phyloP scores from a whole-genome alignment of 805 yeast genomes.

The Kodamaea sagamina region DNA sequence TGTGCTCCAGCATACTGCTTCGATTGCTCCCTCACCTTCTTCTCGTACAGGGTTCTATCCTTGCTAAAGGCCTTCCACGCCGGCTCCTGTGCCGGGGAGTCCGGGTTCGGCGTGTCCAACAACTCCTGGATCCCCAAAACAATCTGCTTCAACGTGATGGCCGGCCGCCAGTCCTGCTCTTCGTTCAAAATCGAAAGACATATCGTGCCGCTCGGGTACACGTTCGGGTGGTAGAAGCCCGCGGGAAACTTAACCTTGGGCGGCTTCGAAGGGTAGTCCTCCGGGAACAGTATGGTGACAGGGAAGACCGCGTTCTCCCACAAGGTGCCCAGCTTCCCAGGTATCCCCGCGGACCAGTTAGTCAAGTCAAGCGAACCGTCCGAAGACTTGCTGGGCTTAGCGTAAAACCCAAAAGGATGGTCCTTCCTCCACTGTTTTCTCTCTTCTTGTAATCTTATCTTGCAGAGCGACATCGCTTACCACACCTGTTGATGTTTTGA shows the following conservation, averaged over 20 bases:
- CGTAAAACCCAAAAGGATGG: slow-evolving; percentile 96
- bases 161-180: slow-evolving; percentile 98
- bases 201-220: slow-evolving; percentile 95
- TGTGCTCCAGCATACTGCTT: slow-evolving; percentile 55
- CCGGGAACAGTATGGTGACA: slow-evolving; percentile 76
- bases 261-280: slow-evolving; percentile 94
- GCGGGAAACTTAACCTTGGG: slow-evolving; percentile 90
- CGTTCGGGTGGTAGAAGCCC: slow-evolving; percentile 94
- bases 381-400: slow-evolving; percentile 76
- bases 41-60: slow-evolving; percentile 68
- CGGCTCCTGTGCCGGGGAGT: slow-evolving; percentile 96
- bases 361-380: slow-evolving; percentile 87
- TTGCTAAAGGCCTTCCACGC: slow-evolving; percentile 87
- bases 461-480: slow-evolving; percentile 54
- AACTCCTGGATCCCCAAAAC: slow-evolving; percentile 91
- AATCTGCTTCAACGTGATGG: slow-evolving; percentile 86
- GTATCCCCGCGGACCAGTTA: slow-evolving; percentile 93
- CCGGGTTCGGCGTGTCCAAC: slow-evolving; percentile 86
- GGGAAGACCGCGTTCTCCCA: slow-evolving; percentile 95
- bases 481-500: not conserved
- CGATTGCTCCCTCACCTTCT: slow-evolving; percentile 80
- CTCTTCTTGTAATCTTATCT: slow-evolving; percentile 88
- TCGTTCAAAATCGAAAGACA: slow-evolving; percentile 92
- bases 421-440: slow-evolving; percentile 98
- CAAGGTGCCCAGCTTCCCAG: slow-evolving; percentile 82